These are phyloP conservation scores for Neofusicoccum sp. DNA, from an alignment of 2,329 filamentous ascomycete species.

Conservation along the genomic window DNA sequence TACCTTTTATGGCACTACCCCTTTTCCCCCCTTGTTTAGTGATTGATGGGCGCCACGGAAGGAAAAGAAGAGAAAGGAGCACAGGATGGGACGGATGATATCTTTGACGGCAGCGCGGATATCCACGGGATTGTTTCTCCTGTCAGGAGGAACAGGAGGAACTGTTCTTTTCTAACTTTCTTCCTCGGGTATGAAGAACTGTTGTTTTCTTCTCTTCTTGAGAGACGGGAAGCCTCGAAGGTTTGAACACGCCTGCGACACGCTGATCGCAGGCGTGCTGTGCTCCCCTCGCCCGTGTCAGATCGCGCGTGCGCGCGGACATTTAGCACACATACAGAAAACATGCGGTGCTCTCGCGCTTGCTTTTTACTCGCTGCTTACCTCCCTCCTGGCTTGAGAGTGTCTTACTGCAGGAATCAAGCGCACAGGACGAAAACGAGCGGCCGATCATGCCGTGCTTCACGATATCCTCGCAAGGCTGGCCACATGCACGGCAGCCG, in stretches of 20 bases:
- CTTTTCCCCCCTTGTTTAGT: neutral
- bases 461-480: neutral
- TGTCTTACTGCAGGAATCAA: neutral
- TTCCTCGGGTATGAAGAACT: neutral
- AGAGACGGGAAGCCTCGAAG: neutral
- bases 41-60: slow-evolving; percentile 1
- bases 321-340: neutral
- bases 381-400: neutral
- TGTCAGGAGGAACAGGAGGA: slow-evolving; percentile 1
- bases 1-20: slow-evolving; percentile 9
- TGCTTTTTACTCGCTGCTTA: neutral
- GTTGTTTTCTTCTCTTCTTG: neutral
- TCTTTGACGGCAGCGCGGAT: slow-evolving; percentile 2
- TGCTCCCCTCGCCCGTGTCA: neutral
- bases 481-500: neutral
- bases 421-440: neutral
- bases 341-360: neutral
- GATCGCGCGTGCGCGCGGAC: neutral
- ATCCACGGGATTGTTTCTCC: neutral
- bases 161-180: neutral
- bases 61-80: slow-evolving; percentile 16
- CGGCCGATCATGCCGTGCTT: neutral
- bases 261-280: neutral
- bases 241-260: neutral
- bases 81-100: slow-evolving; percentile 1